These are phyloP conservation scores for Trapa incisa DNA, from an alignment of 345 rosid species.

Conservation along the genomic window DNA sequence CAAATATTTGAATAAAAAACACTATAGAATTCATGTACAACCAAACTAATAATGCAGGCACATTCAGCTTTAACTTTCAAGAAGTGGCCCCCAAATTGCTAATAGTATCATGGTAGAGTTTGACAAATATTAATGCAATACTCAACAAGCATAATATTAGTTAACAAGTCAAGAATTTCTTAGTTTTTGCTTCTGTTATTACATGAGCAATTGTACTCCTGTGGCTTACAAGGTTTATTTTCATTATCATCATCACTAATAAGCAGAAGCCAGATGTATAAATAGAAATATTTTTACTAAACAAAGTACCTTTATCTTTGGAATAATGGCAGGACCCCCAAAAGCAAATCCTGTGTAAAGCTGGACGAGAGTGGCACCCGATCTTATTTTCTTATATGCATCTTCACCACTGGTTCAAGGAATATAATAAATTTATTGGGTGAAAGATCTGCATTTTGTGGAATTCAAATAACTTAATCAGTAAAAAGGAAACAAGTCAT, in stretches of 20 bases:
- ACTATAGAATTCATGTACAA: background rate
- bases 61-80: background rate
- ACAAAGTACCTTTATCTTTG: conserved; percentile 59
- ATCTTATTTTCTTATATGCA: conserved; percentile 84
- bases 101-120: background rate
- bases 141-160: background rate
- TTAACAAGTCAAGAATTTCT: background rate
- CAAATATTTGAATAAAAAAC: no score
- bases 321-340: conserved; percentile 95
- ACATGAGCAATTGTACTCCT: background rate
- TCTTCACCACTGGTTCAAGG: conserved; percentile 72
- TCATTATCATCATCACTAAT: background rate
- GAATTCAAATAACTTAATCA: background rate
- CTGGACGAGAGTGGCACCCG: conserved; percentile 96
- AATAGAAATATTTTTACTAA: background rate
- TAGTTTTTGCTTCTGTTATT: background rate
- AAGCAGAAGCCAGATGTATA: background rate
- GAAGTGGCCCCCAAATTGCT: background rate
- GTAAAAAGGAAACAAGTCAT: background rate
- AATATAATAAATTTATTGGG: conserved; percentile 2
- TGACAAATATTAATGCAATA: no score
- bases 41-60: background rate
- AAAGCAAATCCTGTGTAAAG: conserved; percentile 88
- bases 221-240: background rate
- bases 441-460: background rate